Percentiles rank a stretch among this genome's conserved stretches.
phyloP scores from a whole-genome alignment of 441 rosid species.

The Erodium moschatum region DNA sequence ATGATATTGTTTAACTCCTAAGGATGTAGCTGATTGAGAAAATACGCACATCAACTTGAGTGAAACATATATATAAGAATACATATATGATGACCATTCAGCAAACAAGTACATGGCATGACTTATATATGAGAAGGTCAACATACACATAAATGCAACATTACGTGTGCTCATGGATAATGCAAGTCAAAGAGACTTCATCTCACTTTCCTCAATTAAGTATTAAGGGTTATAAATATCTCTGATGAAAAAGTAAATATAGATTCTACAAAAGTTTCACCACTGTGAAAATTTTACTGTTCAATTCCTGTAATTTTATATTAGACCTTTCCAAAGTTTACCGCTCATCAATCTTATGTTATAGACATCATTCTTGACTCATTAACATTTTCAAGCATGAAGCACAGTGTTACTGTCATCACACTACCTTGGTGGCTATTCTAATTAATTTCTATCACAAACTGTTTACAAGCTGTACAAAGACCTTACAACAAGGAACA shows the following conservation, averaged over 20 bases:
- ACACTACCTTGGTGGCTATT: background rate
- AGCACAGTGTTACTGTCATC: background rate
- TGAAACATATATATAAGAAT: background rate
- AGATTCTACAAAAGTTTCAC: background rate
- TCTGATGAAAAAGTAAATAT: background rate
- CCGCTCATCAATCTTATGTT: background rate
- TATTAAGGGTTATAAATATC: background rate
- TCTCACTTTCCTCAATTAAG: background rate
- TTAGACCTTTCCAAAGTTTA: background rate
- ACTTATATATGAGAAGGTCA: background rate
- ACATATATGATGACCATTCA: background rate
- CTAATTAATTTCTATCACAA: background rate
- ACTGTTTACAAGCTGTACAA: background rate
- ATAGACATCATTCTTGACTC: background rate
- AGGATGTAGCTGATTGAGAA: background rate
- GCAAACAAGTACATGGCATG: background rate
- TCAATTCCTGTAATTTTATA: background rate
- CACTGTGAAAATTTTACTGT: background rate
- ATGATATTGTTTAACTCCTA: background rate
- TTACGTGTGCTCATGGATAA: background rate
- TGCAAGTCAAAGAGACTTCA: background rate
- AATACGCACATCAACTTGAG: background rate
- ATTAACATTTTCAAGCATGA: background rate
- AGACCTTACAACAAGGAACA: background rate
- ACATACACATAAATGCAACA: background rate